These are phyloP conservation scores for Elsinoe necatrix DNA, from an alignment of 2,329 filamentous ascomycete species.

Conservation along the genomic window DNA sequence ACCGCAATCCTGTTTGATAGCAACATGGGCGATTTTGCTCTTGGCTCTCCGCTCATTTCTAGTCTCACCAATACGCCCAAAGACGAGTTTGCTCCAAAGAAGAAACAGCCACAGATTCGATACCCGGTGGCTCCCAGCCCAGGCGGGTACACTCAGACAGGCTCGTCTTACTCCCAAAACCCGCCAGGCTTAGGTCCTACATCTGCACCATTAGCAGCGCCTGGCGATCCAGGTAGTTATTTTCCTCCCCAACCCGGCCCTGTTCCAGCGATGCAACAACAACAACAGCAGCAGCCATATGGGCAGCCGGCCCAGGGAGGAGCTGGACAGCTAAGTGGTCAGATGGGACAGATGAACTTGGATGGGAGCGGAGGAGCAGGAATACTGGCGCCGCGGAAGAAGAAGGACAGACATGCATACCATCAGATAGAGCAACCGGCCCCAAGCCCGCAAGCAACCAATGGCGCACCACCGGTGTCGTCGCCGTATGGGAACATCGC, in stretches of 20 bases:
- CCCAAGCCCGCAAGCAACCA: slow-evolving; percentile 60
- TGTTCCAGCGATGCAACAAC: slow-evolving; percentile 19
- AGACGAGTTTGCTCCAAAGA: slow-evolving; percentile 6
- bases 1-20: background rate
- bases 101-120: slow-evolving; percentile 23
- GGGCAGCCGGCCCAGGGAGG: slow-evolving; percentile 21
- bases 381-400: slow-evolving; percentile 56
- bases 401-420: slow-evolving; percentile 91
- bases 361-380: slow-evolving; percentile 40
- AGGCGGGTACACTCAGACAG: slow-evolving; percentile 37
- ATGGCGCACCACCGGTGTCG: slow-evolving; percentile 54
- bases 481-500: slow-evolving; percentile 38
- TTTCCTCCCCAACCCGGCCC: slow-evolving; percentile 32
- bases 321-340: slow-evolving; percentile 50
- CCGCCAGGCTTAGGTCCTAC: slow-evolving; percentile 28
- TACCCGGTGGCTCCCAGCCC: slow-evolving; percentile 38
- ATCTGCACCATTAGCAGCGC: slow-evolving; percentile 21
- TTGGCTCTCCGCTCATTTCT: slow-evolving; percentile 7
- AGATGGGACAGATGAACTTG: slow-evolving; percentile 71
- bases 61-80: slow-evolving; percentile 7
- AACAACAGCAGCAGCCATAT: slow-evolving; percentile 20
- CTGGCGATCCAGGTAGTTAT: slow-evolving; percentile 29
- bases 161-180: slow-evolving; percentile 21
- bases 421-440: slow-evolving; percentile 70
- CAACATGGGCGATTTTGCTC: slow-evolving; percentile 11